Evolutionary conservation across 2,329 filamentous ascomycete genomes (phyloP).

Genomic region (Moelleriella libera): DNA sequence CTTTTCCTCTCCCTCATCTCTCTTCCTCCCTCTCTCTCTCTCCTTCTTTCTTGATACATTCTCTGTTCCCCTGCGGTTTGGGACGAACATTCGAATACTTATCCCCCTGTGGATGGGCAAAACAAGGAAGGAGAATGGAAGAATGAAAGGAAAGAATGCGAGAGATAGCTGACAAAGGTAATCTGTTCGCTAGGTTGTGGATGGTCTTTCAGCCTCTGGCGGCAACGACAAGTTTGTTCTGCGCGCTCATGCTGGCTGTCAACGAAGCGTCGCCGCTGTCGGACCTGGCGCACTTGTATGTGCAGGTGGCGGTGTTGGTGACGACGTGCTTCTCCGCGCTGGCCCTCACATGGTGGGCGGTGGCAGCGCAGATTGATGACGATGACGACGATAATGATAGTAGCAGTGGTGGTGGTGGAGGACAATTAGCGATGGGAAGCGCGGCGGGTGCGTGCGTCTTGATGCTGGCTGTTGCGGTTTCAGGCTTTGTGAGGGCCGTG

Average conservation of each 20-base stretch:
- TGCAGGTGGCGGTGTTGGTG: slow-evolving; percentile 13
- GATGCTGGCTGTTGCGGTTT: slow-evolving; percentile 13
- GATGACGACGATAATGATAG: too few relatives aligned
- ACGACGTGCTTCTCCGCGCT: slow-evolving; percentile 8
- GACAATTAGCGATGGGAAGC: slow-evolving; percentile 9
- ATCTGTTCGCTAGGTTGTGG: slow-evolving; percentile 11
- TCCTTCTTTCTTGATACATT: too few relatives aligned
- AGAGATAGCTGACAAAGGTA: too few relatives aligned
- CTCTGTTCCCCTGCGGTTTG: too few relatives aligned
- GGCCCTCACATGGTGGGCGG: slow-evolving; percentile 8
- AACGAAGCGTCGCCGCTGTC: slow-evolving; percentile 15
- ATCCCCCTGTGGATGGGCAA: too few relatives aligned
- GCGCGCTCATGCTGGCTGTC: slow-evolving; percentile 9
- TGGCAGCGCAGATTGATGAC: slow-evolving; percentile 5
- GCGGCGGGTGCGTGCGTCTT: slow-evolving; percentile 13
- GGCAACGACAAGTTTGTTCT: slow-evolving; percentile 9
- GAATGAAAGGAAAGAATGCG: too few relatives aligned
- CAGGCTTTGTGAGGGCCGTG: slow-evolving; percentile 14
- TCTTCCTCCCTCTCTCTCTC: too few relatives aligned
- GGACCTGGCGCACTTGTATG: slow-evolving; percentile 10
- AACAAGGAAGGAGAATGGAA: too few relatives aligned
- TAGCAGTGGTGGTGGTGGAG: too few relatives aligned
- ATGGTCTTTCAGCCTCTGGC: slow-evolving; percentile 9
- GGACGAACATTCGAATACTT: too few relatives aligned
- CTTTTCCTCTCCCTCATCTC: background rate